A percentile compares a stretch with the other conserved stretches of the same genome.
Evolutionary conservation across 345 rosid genomes (phyloP).

Genomic region (Citrus maxima): DNA sequence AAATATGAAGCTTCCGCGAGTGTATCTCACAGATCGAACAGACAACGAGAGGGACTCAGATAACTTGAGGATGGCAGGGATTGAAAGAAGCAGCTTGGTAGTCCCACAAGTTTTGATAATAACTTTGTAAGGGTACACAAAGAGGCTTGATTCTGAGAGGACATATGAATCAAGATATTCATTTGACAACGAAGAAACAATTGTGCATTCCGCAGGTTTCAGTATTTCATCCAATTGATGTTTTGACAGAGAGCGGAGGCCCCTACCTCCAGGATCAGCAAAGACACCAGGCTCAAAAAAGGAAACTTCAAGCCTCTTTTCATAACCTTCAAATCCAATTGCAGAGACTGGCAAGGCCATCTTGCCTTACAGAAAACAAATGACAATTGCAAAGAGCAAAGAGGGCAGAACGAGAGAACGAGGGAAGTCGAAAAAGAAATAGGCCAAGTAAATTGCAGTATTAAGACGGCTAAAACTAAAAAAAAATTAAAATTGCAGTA

Average conservation of each 20-base stretch:
- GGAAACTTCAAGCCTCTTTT: conserved; percentile 80
- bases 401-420: conserved; percentile 44
- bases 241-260: conserved; percentile 67
- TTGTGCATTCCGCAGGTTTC: conserved; percentile 79
- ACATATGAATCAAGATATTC: conserved; percentile 76
- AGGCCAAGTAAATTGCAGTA: conserved; percentile 17
- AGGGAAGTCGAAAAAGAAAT: conserved; percentile 21
- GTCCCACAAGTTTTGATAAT: conserved; percentile 98
- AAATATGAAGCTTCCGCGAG: conserved; percentile 89
- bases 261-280: conserved; percentile 59
- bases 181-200: conserved; percentile 84
- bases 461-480: neutral
- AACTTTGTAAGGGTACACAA: conserved; percentile 84
- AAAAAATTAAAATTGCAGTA: conserved; percentile 16
- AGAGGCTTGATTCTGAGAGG: conserved; percentile 96
- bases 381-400: conserved; percentile 25
- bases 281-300: conserved; percentile 72
- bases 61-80: conserved; percentile 82
- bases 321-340: conserved; percentile 97
- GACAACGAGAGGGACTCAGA: conserved; percentile 62
- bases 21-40: conserved; percentile 68
- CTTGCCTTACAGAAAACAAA: conserved; percentile 24
- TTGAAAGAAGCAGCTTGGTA: conserved; percentile 80
- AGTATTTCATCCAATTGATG: conserved; percentile 74
- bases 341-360: conserved; percentile 67